Evolutionary conservation across 306 rosid species (phyloP).

Genomic region (Acmispon strigosus): DNA sequence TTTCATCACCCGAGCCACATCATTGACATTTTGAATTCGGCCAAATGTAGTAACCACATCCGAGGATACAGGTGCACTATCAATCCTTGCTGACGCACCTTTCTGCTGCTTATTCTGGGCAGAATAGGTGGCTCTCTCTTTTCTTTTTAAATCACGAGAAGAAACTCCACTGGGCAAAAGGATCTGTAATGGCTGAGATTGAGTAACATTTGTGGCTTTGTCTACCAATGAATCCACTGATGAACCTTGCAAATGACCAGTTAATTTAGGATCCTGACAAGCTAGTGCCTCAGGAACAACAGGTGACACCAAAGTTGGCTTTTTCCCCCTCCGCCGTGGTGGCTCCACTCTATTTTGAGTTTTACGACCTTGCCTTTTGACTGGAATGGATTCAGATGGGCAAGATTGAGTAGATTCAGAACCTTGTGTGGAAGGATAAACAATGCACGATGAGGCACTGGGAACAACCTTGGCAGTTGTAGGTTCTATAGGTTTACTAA

Average conservation of each 20-base stretch:
- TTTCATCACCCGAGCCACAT: constrained; percentile 96
- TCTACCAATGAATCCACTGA: constrained; percentile 34
- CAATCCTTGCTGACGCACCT: constrained; percentile 31
- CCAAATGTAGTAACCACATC: constrained; percentile 54
- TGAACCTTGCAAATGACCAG: constrained; percentile 26
- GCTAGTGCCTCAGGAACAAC: constrained; percentile 32
- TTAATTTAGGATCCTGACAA: constrained; percentile 43
- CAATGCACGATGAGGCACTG: constrained; percentile 13
- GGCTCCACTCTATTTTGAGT: constrained; percentile 51
- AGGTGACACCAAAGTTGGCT: constrained; percentile 32
- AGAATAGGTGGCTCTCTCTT: constrained; percentile 45
- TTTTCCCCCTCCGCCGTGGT: constrained; percentile 74
- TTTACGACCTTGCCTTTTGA: constrained; percentile 70
- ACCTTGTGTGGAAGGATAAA: constrained; percentile 28
- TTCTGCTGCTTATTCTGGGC: constrained; percentile 47
- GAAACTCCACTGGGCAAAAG: constrained; percentile 37
- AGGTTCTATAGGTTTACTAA: constrained; percentile 16
- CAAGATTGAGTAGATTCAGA: constrained; percentile 37
- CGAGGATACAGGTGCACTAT: constrained; percentile 41
- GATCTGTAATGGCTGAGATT: constrained; percentile 38
- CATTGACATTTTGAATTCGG: constrained; percentile 67
- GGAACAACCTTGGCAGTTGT: constrained; percentile 31
- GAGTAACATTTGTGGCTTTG: constrained; percentile 38
- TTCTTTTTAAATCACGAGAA: constrained; percentile 52
- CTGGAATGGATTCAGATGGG: constrained; percentile 39